These are phyloP conservation scores for Blechomonas ayalai DNA, from an alignment of 208 protist species.

Conservation along the genomic window DNA sequence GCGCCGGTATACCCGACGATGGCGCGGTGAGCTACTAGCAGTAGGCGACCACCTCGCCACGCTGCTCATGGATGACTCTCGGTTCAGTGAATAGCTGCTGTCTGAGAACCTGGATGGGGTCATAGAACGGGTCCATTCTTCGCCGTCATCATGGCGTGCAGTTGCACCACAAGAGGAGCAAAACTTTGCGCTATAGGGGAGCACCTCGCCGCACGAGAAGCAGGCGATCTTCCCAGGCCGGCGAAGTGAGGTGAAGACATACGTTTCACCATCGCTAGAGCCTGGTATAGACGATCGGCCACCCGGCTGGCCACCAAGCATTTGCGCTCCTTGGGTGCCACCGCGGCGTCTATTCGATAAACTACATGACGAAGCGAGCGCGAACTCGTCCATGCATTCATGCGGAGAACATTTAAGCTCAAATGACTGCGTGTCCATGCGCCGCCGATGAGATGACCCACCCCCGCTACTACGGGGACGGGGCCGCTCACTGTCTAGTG, in stretches of 20 bases:
- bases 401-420: no score
- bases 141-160: no score
- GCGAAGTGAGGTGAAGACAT: constrained; percentile 19
- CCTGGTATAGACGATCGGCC: not conserved
- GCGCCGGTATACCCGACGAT: not conserved
- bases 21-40: no score
- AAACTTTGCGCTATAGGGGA: constrained; percentile 10
- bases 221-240: constrained; percentile 8
- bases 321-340: not conserved
- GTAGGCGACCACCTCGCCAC: no score
- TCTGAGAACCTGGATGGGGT: no score
- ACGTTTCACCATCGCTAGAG: not conserved
- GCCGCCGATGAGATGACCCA: no score
- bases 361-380: constrained; percentile 12
- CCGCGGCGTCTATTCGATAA: not conserved
- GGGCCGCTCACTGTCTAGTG: no score
- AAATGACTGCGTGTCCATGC: no score
- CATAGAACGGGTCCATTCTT: no score
- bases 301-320: constrained; percentile 3
- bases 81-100: no score
- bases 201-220: constrained; percentile 4
- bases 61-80: no score
- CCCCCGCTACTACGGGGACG: no score
- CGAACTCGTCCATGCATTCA: constrained; percentile 22
- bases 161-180: constrained; percentile 17